Evolutionary conservation across 1,284 basidiomycete species (phyloP).

Genomic region (Trichosporon sp.): DNA sequence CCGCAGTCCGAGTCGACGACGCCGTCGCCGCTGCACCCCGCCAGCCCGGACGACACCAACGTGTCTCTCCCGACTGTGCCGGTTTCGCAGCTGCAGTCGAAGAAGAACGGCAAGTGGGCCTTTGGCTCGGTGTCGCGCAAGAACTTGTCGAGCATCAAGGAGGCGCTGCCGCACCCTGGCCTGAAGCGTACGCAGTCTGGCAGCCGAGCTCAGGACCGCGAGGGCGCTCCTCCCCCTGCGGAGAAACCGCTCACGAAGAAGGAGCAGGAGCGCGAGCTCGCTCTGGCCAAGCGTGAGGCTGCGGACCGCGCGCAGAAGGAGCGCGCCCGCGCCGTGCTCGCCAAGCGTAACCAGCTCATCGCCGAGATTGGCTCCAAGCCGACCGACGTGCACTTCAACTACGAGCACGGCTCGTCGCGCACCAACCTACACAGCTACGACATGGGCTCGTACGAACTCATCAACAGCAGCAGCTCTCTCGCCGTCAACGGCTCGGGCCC

Average conservation of each 20-base stretch:
- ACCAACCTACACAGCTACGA: conserved; percentile 5
- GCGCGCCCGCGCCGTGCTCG: conserved; percentile 91
- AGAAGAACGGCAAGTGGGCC: conserved; percentile 57
- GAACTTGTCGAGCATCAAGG: conserved; percentile 18
- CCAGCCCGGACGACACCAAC: conserved; percentile 11
- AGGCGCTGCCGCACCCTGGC: conserved; percentile 4
- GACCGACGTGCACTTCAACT: conserved; percentile 49
- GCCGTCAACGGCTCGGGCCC: neutral
- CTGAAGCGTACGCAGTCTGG: conserved; percentile 84
- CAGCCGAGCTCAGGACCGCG: conserved; percentile 65
- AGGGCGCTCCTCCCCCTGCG: conserved; percentile 54
- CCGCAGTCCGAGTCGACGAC: conserved; percentile 10
- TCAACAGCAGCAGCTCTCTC: neutral
- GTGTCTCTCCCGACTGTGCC: conserved; percentile 2
- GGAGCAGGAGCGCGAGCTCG: conserved; percentile 81
- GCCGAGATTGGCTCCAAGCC: conserved; percentile 58
- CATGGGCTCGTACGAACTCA: conserved; percentile 5
- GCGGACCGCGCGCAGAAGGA: conserved; percentile 69
- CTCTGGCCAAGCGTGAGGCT: conserved; percentile 80
- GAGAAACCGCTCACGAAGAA: conserved; percentile 64
- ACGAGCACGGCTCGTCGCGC: neutral
- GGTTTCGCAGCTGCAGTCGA: conserved; percentile 30
- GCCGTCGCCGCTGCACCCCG: conserved; percentile 13
- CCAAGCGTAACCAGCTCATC: conserved; percentile 78
- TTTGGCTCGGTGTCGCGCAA: conserved; percentile 57